Evolutionary conservation across 2,329 filamentous ascomycete species (phyloP).

Genomic region (Zalaria obscura): DNA sequence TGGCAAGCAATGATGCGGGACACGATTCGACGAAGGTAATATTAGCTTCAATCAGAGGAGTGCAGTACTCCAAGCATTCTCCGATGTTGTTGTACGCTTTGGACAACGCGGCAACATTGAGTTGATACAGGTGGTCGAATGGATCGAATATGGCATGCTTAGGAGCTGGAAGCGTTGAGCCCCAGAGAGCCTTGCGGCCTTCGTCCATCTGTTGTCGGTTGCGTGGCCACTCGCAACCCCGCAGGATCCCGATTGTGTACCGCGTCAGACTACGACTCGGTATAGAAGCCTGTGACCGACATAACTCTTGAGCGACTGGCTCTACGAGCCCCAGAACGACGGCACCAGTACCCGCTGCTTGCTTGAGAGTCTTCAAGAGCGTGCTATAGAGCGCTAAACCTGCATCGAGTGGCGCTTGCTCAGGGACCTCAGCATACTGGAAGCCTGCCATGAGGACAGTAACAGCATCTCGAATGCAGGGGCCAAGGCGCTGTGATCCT

Average conservation of each 20-base stretch:
- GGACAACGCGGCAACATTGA: constrained; percentile 39
- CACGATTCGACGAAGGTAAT: constrained; percentile 21
- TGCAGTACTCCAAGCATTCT: constrained; percentile 32
- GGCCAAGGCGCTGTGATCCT: constrained; percentile 3
- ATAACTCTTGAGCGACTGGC: constrained; percentile 3
- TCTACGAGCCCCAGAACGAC: constrained; percentile 6
- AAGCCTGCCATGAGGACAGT: constrained; percentile 1
- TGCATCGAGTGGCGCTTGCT: background rate
- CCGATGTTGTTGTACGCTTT: constrained; percentile 38
- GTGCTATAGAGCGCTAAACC: constrained; percentile 1
- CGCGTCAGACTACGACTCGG: constrained; percentile 2
- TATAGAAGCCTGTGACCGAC: background rate
- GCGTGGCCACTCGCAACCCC: constrained; percentile 33
- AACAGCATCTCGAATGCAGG: constrained; percentile 3
- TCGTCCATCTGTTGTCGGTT: constrained; percentile 51
- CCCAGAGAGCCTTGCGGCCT: constrained; percentile 53
- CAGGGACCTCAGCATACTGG: background rate
- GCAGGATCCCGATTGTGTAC: constrained; percentile 10
- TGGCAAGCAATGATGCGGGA: constrained; percentile 34
- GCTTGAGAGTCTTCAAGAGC: background rate
- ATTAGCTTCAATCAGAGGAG: constrained; percentile 4
- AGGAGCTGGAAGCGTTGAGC: constrained; percentile 25
- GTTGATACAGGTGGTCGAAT: constrained; percentile 51
- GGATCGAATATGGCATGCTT: constrained; percentile 36
- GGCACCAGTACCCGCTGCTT: constrained; percentile 4